phyloP scores from a whole-genome alignment of 2,329 filamentous ascomycete genomes.

The Aspergillus sp. region DNA sequence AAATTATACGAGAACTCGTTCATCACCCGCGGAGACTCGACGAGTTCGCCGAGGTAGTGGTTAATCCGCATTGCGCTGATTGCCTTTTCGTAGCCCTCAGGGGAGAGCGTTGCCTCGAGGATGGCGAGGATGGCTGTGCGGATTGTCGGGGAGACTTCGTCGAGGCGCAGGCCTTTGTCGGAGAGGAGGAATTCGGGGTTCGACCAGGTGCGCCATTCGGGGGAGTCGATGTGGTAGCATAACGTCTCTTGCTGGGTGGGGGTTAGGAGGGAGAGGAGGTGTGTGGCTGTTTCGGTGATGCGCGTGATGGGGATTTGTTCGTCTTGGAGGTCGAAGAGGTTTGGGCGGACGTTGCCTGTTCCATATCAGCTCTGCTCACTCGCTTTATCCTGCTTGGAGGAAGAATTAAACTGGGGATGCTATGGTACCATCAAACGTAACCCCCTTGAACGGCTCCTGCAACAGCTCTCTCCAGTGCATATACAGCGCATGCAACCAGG shows the following conservation, averaged over 20 bases:
- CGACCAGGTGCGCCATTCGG: slow-evolving; percentile 72
- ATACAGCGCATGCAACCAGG: slow-evolving; percentile 69
- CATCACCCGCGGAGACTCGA: slow-evolving; percentile 65
- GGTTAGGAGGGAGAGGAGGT: slow-evolving; percentile 53
- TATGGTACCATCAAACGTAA: slow-evolving; percentile 67
- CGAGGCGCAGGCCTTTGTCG: slow-evolving; percentile 71
- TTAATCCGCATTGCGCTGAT: slow-evolving; percentile 73
- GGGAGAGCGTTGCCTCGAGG: slow-evolving; percentile 63
- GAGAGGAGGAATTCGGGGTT: slow-evolving; percentile 76
- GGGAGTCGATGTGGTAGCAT: slow-evolving; percentile 67
- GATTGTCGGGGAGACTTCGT: slow-evolving; percentile 58
- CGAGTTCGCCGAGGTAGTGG: slow-evolving; percentile 72
- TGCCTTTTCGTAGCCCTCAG: slow-evolving; percentile 74
- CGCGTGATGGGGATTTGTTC: slow-evolving; percentile 63
- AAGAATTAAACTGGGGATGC: too few species aligned
- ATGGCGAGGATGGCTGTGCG: slow-evolving; percentile 60
- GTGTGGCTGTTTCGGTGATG: slow-evolving; percentile 59
- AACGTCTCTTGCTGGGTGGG: slow-evolving; percentile 55
- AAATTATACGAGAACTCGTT: slow-evolving; percentile 81
- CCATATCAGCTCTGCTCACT: slow-evolving; percentile 2
- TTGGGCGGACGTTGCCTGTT: slow-evolving; percentile 55
- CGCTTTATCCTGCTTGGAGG: too few species aligned
- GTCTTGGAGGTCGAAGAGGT: slow-evolving; percentile 64
- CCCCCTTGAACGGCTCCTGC: slow-evolving; percentile 70
- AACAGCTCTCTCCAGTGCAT: slow-evolving; percentile 61